These are phyloP conservation scores for Corymbia maculata DNA, from an alignment of 345 rosid species.

Conservation along the genomic window DNA sequence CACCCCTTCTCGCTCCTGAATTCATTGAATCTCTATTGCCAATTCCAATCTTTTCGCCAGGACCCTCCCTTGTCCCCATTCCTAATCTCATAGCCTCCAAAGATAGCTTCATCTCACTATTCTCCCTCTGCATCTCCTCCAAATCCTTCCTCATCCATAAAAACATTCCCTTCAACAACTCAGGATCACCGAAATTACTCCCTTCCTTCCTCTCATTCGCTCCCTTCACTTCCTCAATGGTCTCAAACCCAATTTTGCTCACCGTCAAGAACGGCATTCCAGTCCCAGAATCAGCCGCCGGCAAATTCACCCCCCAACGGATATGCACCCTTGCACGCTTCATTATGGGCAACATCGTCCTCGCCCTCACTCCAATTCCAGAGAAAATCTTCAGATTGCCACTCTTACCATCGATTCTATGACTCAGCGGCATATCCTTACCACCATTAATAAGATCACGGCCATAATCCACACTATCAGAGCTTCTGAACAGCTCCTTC, in stretches of 20 bases:
- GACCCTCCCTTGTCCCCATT: conserved; percentile 1
- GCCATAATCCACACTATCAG: neutral
- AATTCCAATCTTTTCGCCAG: neutral
- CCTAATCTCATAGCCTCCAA: conserved; percentile 34
- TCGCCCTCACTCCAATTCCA: conserved; percentile 34
- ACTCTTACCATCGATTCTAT: neutral
- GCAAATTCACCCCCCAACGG: conserved; percentile 42
- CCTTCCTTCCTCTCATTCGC: conserved; percentile 1
- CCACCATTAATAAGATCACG: neutral
- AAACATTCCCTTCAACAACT: conserved; percentile 40
- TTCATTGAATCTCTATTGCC: conserved; percentile 14
- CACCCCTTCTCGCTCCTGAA: conserved; percentile 14
- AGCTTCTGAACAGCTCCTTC: neutral
- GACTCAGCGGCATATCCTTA: neutral
- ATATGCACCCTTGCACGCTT: conserved; percentile 26
- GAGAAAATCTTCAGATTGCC: neutral
- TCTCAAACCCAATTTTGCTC: conserved; percentile 48
- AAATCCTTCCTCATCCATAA: conserved; percentile 48
- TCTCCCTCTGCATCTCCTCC: conserved; percentile 41
- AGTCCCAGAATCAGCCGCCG: conserved; percentile 1
- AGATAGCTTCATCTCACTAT: conserved; percentile 33
- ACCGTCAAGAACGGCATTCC: conserved; percentile 46
- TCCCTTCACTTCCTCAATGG: conserved; percentile 23
- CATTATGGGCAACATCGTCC: conserved; percentile 36
- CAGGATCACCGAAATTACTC: conserved; percentile 21